Evolutionary conservation across 1,284 basidiomycete genomes (phyloP).

Genomic region (Porogramme epimiltina): DNA sequence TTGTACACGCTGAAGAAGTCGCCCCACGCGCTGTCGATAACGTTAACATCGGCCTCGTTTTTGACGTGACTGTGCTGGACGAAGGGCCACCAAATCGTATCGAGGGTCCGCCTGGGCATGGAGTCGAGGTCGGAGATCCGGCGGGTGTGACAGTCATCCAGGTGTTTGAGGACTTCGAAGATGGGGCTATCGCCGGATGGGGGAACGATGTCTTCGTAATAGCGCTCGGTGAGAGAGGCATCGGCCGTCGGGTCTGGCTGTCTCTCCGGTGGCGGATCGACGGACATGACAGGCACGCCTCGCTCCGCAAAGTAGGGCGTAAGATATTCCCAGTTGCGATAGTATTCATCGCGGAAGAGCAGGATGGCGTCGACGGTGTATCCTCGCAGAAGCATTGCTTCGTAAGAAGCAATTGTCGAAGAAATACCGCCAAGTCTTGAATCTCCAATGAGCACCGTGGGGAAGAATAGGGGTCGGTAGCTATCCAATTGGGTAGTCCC

Average conservation of each 20-base stretch:
- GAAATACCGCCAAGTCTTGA: slow-evolving; percentile 93
- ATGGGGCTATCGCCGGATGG: slow-evolving; percentile 41
- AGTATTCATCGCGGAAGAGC: slow-evolving; percentile 86
- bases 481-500: slow-evolving; percentile 87
- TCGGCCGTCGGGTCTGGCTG: slow-evolving; percentile 53
- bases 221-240: slow-evolving; percentile 58
- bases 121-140: slow-evolving; percentile 73
- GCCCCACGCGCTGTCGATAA: slow-evolving; percentile 89
- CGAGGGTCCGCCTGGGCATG: slow-evolving; percentile 79
- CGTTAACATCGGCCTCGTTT: slow-evolving; percentile 74
- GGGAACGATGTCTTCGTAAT: slow-evolving; percentile 62
- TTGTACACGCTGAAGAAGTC: slow-evolving; percentile 84
- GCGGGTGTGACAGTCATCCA: slow-evolving; percentile 65
- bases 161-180: slow-evolving; percentile 53
- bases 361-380: slow-evolving; percentile 90
- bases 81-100: slow-evolving; percentile 96
- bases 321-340: slow-evolving; percentile 87
- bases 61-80: slow-evolving; percentile 86
- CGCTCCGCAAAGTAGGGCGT: slow-evolving; percentile 76
- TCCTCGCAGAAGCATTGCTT: slow-evolving; percentile 87
- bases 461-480: slow-evolving; percentile 85
- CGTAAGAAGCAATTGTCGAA: slow-evolving; percentile 91
- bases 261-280: slow-evolving; percentile 64
- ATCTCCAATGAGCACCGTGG: slow-evolving; percentile 87
- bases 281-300: slow-evolving; percentile 59